These are phyloP conservation scores for Aspergillus bertholletiae DNA, from an alignment of 495 filamentous ascomycete species.

Conservation along the genomic window DNA sequence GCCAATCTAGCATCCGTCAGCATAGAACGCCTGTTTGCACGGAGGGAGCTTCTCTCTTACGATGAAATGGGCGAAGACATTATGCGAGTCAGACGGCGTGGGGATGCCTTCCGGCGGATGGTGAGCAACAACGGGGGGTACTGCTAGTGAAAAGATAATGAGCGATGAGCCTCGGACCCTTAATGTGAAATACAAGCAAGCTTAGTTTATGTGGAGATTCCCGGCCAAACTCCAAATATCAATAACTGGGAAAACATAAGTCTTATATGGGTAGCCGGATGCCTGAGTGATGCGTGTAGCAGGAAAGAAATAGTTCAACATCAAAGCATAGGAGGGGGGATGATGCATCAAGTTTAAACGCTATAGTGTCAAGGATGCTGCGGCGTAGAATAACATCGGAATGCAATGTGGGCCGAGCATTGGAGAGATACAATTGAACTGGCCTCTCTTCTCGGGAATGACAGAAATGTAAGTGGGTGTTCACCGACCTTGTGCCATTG, in stretches of 20 bases:
- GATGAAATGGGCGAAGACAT: slow-evolving; percentile 37
- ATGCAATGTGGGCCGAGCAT: slow-evolving; percentile 1
- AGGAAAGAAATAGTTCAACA: no score
- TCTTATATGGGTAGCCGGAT: no score
- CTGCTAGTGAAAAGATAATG: slow-evolving; percentile 4
- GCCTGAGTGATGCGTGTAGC: no score
- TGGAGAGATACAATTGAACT: not conserved
- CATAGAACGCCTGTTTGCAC: not conserved
- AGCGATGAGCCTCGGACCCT: slow-evolving; percentile 2
- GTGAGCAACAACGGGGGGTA: slow-evolving; percentile 7
- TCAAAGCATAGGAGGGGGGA: no score
- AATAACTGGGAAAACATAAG: no score
- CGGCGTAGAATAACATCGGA: not conserved
- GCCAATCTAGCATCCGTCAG: slow-evolving; percentile 20
- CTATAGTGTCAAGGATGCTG: not conserved
- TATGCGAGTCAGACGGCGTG: slow-evolving; percentile 14
- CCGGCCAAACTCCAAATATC: no score
- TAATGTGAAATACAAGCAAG: no score
- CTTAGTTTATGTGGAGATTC: no score
- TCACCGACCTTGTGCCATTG: not conserved
- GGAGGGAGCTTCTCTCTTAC: slow-evolving; percentile 11
- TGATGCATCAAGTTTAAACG: no score
- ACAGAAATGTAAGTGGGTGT: not conserved
- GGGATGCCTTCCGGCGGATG: slow-evolving; percentile 1
- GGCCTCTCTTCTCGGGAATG: not conserved